Evolutionary conservation across 2,329 filamentous ascomycete genomes (phyloP).

Genomic region (Pseudogymnoascus destructans): DNA sequence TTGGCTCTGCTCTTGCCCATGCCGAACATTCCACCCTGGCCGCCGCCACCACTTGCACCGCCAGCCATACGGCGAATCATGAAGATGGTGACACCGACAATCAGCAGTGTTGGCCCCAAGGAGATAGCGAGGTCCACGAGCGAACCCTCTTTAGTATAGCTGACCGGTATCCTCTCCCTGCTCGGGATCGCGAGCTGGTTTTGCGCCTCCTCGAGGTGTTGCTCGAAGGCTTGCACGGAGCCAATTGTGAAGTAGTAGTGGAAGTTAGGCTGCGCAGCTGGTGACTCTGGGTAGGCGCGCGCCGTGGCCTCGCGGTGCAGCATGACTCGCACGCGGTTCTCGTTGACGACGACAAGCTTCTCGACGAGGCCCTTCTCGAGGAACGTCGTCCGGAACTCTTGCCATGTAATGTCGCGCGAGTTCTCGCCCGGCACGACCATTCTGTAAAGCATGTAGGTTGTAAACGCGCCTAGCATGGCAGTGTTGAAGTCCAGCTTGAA

Average conservation of each 20-base stretch:
- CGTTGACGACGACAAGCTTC: conserved; percentile 72
- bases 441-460: conserved; percentile 49
- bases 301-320: conserved; percentile 63
- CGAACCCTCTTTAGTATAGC: conserved; percentile 65
- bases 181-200: conserved; percentile 73
- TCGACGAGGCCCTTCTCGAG: conserved; percentile 92
- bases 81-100: conserved; percentile 74
- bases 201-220: conserved; percentile 77
- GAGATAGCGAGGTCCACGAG: conserved; percentile 57
- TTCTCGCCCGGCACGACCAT: conserved; percentile 53
- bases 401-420: conserved; percentile 83
- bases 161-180: conserved; percentile 83
- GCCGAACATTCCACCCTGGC: conserved; percentile 72
- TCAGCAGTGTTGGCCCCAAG: conserved; percentile 76
- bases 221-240: conserved; percentile 85
- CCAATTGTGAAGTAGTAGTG: conserved; percentile 93
- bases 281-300: conserved; percentile 62
- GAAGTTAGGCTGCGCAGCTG: conserved; percentile 49
- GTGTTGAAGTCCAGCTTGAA: conserved; percentile 23
- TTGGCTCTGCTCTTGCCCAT: conserved; percentile 94
- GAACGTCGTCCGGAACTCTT: conserved; percentile 88
- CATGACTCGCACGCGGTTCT: conserved; percentile 65
- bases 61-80: conserved; percentile 62
- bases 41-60: conserved; percentile 41
- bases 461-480: conserved; percentile 37